These are phyloP conservation scores for Imleria badia DNA, from an alignment of 768 basidiomycete species.

Conservation along the genomic window DNA sequence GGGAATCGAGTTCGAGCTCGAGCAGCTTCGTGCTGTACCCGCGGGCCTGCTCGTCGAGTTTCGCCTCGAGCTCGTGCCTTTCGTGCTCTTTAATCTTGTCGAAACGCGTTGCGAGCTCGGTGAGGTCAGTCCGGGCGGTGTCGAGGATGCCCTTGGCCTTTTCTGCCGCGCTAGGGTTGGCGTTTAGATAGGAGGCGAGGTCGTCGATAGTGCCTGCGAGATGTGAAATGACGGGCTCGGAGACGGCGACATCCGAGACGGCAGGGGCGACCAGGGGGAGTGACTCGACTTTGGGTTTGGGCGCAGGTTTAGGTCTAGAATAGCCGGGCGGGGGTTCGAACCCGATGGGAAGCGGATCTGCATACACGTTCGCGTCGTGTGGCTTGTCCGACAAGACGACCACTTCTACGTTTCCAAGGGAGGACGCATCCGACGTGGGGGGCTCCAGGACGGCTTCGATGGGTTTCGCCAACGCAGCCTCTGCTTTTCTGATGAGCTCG, in stretches of 20 bases:
- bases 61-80: constrained; percentile 57
- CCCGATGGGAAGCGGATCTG: constrained; percentile 80
- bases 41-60: constrained; percentile 77
- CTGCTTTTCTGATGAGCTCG: constrained; percentile 69
- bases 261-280: constrained; percentile 83
- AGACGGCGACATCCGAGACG: constrained; percentile 65
- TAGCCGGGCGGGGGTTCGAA: constrained; percentile 94
- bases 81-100: constrained; percentile 81
- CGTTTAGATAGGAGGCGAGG: constrained; percentile 79
- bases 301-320: constrained; percentile 56
- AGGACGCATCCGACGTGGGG: constrained; percentile 16
- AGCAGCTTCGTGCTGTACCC: constrained; percentile 82
- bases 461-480: constrained; percentile 61
- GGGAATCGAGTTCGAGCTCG: constrained; percentile 81
- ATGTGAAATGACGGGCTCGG: constrained; percentile 92
- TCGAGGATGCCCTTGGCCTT: constrained; percentile 76
- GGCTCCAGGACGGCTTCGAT: constrained; percentile 27
- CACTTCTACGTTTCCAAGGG: constrained; percentile 28
- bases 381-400: constrained; percentile 25
- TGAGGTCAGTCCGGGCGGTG: constrained; percentile 78
- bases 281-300: constrained; percentile 33
- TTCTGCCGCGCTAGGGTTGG: constrained; percentile 64
- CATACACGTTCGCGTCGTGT: constrained; percentile 45
- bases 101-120: constrained; percentile 72
- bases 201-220: constrained; percentile 92